These are phyloP conservation scores for Aspergillus clavatus DNA, from an alignment of 2,329 filamentous ascomycete genomes.

Conservation along the genomic window DNA sequence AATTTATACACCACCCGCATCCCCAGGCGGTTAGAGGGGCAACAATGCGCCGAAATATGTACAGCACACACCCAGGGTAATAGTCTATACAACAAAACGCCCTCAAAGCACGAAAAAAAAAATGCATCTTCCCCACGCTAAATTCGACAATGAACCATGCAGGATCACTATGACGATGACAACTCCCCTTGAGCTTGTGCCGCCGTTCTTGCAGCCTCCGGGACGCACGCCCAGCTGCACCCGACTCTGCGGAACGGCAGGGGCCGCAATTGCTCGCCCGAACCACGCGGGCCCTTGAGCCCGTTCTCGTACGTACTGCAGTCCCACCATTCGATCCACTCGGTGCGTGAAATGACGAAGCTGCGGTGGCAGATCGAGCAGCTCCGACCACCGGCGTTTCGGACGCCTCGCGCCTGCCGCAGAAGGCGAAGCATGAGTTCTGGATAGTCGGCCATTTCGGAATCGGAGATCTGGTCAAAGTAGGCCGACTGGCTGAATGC, in stretches of 20 bases:
- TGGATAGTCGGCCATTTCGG: constrained; percentile 33
- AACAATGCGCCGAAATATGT: neutral
- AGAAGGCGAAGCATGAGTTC: constrained; percentile 33
- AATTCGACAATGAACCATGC: neutral
- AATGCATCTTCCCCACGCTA: neutral
- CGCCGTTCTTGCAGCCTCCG: constrained; percentile 4
- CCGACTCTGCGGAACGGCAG: constrained; percentile 39
- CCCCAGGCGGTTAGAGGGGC: too few species aligned
- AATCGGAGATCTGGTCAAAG: constrained; percentile 33
- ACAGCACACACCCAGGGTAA: neutral
- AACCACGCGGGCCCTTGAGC: constrained; percentile 27
- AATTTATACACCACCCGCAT: too few species aligned
- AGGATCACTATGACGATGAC: neutral
- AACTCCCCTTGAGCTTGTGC: neutral
- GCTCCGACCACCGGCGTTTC: constrained; percentile 32
- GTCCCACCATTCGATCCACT: constrained; percentile 46
- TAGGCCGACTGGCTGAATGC: constrained; percentile 34
- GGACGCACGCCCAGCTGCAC: constrained; percentile 40
- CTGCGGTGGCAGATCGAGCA: constrained; percentile 40
- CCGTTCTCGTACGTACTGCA: constrained; percentile 37
- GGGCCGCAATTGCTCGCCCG: constrained; percentile 30
- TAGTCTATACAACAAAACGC: neutral
- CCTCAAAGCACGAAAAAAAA: too few species aligned
- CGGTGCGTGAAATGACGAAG: constrained; percentile 39
- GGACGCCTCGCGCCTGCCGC: constrained; percentile 30